These are phyloP conservation scores for Arthrinium phaeospermum DNA, from an alignment of 2,329 filamentous ascomycete species.

Conservation along the genomic window DNA sequence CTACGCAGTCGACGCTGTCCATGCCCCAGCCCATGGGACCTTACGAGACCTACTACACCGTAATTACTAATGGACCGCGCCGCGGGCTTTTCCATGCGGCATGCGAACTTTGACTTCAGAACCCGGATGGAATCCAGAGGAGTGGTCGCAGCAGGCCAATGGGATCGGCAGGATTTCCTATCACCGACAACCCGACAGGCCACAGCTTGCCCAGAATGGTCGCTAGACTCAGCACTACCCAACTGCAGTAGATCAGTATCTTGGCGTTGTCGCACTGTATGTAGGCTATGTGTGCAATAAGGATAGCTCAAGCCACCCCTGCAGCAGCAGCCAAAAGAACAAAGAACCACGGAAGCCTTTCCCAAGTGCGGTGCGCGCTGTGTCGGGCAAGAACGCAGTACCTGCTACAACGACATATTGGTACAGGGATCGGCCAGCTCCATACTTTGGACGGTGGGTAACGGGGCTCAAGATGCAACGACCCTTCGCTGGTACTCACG, in stretches of 20 bases:
- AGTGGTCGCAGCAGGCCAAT: neutral
- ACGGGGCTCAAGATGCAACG: slow-evolving; percentile 12
- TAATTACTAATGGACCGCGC: neutral
- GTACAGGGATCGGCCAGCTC: slow-evolving; percentile 9
- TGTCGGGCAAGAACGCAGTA: neutral
- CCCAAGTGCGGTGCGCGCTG: neutral
- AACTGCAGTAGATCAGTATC: slow-evolving; percentile 5
- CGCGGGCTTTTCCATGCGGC: neutral
- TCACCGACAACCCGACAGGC: neutral
- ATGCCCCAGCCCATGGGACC: neutral
- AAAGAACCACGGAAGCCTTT: neutral
- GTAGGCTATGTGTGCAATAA: neutral
- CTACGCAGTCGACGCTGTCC: neutral
- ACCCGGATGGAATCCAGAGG: neutral
- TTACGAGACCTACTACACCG: too few species aligned
- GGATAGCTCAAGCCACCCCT: neutral
- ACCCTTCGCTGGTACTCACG: neutral
- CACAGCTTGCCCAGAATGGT: slow-evolving; percentile 2
- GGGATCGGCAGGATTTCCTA: slow-evolving; percentile 7
- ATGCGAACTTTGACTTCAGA: neutral
- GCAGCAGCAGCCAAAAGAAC: neutral
- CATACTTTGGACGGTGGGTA: neutral
- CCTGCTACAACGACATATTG: neutral
- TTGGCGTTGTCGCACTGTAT: slow-evolving; percentile 15
- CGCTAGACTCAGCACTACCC: slow-evolving; percentile 11